phyloP scores from a whole-genome alignment of 257 asterid genomes.

The Jacaranda copaia region DNA sequence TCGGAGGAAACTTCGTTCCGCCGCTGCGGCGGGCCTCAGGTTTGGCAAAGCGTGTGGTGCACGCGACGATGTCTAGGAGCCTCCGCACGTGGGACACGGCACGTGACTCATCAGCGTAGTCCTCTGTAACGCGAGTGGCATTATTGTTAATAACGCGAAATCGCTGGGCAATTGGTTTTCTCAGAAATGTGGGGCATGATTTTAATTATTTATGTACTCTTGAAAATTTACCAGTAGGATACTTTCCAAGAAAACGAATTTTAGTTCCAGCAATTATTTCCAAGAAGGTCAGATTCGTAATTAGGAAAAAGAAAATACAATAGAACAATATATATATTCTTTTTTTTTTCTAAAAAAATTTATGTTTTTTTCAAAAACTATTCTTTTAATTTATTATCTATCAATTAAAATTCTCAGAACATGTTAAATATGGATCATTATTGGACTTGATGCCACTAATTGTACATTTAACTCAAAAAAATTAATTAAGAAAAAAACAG shows the following conservation, averaged over 20 bases:
- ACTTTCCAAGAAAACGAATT: neutral
- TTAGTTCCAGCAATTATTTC: neutral
- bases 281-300: no score
- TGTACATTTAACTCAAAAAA: no score
- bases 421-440: no score
- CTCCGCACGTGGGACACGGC: slow-evolving; percentile 89
- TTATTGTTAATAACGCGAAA: slow-evolving; percentile 44
- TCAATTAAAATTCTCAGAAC: no score
- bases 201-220: neutral
- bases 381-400: no score
- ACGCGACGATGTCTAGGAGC: slow-evolving; percentile 91
- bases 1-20: slow-evolving; percentile 55
- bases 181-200: neutral
- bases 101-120: slow-evolving; percentile 77
- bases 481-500: no score
- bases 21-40: slow-evolving; percentile 59
- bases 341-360: no score
- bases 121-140: slow-evolving; percentile 74
- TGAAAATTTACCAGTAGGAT: neutral
- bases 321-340: no score
- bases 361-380: no score
- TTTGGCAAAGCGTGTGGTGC: slow-evolving; percentile 93
- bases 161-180: neutral
- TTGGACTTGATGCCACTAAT: no score
- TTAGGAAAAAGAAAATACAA: no score